Percentiles rank a stretch among this genome's conserved stretches.
Conservation (phyloP, 208 protist genomes). For the Trypanosoma lewisi region DNA sequence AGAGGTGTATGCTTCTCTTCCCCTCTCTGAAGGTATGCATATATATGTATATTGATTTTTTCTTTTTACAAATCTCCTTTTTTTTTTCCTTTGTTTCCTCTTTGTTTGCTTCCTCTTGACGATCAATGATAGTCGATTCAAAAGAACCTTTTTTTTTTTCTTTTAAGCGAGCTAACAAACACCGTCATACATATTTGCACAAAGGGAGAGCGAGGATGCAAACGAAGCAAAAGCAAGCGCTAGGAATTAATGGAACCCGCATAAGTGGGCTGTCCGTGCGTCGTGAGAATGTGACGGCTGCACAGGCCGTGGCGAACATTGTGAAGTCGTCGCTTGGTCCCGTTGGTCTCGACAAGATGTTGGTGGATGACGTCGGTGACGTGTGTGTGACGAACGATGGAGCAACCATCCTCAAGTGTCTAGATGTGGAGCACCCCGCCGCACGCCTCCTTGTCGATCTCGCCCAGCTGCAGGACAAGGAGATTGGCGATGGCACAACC, state of each 20-base stretch:
- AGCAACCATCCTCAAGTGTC: conserved; percentile 94
- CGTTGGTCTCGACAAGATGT: conserved; percentile 99
- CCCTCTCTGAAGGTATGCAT: not conserved
- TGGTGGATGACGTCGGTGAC: conserved; percentile 99
- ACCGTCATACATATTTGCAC: conserved; percentile 7
- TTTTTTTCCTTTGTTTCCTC: no score
- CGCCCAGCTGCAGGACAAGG: conserved; percentile 98
- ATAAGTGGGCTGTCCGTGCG: conserved; percentile 95
- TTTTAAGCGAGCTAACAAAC: no score
- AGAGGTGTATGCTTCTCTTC: conserved; percentile 13
- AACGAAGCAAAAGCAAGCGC: conserved; percentile 80
- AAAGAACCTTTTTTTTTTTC: no score
- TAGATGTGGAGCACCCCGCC: conserved; percentile 95
- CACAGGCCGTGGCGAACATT: conserved; percentile 97
- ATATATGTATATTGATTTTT: no score
- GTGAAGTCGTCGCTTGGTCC: conserved; percentile 99
- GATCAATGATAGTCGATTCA: no score
- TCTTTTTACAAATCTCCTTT: no score
- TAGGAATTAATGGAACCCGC: conserved; percentile 95
- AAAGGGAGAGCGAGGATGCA: conserved; percentile 50
- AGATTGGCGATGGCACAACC: conserved; percentile 99
- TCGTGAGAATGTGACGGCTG: conserved; percentile 97
- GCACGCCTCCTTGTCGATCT: conserved; percentile 98
- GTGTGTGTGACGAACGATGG: conserved; percentile 99
- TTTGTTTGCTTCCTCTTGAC: no score